These are phyloP conservation scores for Metarhizium humberi DNA, from an alignment of 2,329 filamentous ascomycete genomes.

Conservation along the genomic window DNA sequence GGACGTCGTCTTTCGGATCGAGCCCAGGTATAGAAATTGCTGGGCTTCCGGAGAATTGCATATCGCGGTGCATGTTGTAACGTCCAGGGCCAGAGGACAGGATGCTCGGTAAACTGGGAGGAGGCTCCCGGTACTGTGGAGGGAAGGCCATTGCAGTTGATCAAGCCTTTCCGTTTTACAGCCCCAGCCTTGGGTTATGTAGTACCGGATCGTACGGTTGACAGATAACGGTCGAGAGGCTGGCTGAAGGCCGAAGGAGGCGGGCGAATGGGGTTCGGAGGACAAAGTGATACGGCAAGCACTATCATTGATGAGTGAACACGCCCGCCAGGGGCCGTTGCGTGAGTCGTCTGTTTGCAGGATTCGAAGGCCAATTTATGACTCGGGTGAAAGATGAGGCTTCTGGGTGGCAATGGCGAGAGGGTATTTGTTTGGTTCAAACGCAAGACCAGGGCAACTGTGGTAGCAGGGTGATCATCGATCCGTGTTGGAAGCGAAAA, in stretches of 20 bases:
- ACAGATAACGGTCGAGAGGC: neutral
- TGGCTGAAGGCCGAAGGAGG: constrained; percentile 1
- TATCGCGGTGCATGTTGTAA: constrained; percentile 21
- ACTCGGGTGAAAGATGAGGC: constrained; percentile 1
- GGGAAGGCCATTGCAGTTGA: constrained; percentile 24
- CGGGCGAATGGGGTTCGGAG: constrained; percentile 2
- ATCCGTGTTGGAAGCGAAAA: neutral
- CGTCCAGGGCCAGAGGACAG: constrained; percentile 21
- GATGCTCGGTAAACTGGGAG: constrained; percentile 27
- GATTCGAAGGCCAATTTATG: neutral
- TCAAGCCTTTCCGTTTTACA: neutral
- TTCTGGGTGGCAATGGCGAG: constrained; percentile 2
- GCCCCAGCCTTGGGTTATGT: neutral
- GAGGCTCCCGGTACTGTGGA: constrained; percentile 25
- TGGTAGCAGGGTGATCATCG: neutral
- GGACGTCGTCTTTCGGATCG: constrained; percentile 22
- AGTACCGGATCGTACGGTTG: neutral
- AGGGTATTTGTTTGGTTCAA: constrained; percentile 2
- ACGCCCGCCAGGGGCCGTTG: neutral
- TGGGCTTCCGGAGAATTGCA: constrained; percentile 22
- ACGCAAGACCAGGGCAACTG: neutral
- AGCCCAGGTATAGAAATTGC: constrained; percentile 35
- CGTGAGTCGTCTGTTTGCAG: constrained; percentile 3
- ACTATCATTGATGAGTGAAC: constrained; percentile 2
- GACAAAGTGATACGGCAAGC: neutral